phyloP scores from a whole-genome alignment of 2,329 filamentous ascomycete species.

The Lomentospora prolificans region DNA sequence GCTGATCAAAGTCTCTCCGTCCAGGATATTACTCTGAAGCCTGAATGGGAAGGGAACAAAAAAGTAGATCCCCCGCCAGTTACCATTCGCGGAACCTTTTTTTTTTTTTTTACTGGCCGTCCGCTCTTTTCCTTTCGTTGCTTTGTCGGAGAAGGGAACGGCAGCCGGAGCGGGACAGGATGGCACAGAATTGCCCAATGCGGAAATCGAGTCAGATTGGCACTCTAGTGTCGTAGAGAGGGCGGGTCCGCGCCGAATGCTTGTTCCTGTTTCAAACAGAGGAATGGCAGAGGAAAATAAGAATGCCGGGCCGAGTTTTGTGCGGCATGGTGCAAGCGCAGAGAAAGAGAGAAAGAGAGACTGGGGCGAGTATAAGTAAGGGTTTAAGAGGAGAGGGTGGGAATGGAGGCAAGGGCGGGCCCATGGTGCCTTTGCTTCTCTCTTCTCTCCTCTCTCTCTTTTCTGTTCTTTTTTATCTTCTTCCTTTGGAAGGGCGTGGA shows the following conservation, averaged over 20 bases:
- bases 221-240: neutral
- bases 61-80: too few species aligned
- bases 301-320: too few species aligned
- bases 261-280: neutral
- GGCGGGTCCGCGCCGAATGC: neutral
- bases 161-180: neutral
- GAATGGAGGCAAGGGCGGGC: neutral
- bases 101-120: neutral
- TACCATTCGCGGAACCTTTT: slow-evolving; percentile 16
- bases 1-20: too few species aligned
- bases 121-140: neutral
- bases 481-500: neutral
- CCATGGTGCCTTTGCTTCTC: neutral
- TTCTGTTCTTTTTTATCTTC: neutral
- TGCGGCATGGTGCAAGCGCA: too few species aligned
- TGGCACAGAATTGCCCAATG: neutral
- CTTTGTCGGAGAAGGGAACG: neutral
- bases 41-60: too few species aligned
- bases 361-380: too few species aligned
- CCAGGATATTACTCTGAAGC: too few species aligned
- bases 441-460: neutral
- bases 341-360: neutral
- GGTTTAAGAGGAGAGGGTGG: neutral
- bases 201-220: neutral
- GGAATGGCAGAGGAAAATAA: neutral